Evolutionary conservation across 208 protist genomes (phyloP), one percentile per base, ranked within the genome.

Genomic region (Crithidia bombi): DNA sequence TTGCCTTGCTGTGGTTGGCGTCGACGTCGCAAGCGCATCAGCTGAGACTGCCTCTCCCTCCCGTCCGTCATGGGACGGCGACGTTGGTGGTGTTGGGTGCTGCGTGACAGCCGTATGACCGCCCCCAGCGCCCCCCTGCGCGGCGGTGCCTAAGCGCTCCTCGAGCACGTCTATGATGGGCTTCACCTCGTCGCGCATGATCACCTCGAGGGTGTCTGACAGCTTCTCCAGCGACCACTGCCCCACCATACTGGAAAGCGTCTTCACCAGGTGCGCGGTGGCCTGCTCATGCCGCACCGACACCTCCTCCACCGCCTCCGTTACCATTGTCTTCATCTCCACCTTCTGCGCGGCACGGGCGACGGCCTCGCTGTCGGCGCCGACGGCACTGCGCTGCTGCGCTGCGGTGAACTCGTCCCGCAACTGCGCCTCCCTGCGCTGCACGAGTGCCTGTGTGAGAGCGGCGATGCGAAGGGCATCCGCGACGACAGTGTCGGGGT

Each of bases 181-280:
- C 28, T 80, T 73, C 33, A 73, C 74, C 56, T 77, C 69, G 44
- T 73, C 73, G 38, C 58, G 75, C 23, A 85, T 64, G 19, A 83
- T 71, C 14, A 61, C 65, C 61, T 87, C 75, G 56, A 91, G 72
- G 21, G 78, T 66, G 33, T 91, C 80, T 26, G 83, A 78, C 14
- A 91, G 72, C 54, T 79, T 84, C 46, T 91, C 86, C 28, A 73
- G 43, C 19, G 86, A 86, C 77, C 79, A 89, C 59, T 85, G 81
- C 19, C 72, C 72, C 38, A 87, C 76, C 69, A 87, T 82, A 38
- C 75, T 78, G 21, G 80, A 85, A 6, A 91, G 65, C 21, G 86
- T 85, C 55, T 80, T 83, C 6, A 87, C 79, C 6, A 89, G 67
- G 56, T 89, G 83, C 41, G 79, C 71, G 0, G 81, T 89, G 36